Conservation (phyloP, 2,329 filamentous ascomycete species). For the Fusarium longipes region DNA sequence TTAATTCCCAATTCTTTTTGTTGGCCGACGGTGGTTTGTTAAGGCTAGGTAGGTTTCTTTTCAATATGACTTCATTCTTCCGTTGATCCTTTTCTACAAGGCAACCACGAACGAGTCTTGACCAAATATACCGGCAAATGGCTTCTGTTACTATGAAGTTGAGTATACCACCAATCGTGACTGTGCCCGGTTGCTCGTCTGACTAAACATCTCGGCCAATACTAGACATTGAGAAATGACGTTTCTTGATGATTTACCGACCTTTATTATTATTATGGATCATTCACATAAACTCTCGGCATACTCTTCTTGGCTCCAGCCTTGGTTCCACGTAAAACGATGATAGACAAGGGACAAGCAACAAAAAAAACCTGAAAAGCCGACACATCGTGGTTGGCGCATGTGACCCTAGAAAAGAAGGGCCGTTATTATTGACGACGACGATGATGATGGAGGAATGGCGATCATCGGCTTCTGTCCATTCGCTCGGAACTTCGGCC, state of each 20-base stretch:
- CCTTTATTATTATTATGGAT: constrained; percentile 12
- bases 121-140: not conserved
- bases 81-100: constrained; percentile 8
- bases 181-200: not conserved
- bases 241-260: not conserved
- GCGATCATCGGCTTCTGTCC: constrained; percentile 13
- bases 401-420: constrained; percentile 26
- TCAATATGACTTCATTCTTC: constrained; percentile 26
- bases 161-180: too few species aligned
- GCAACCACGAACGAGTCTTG: constrained; percentile 10
- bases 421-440: constrained; percentile 12
- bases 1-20: not conserved
- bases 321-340: constrained; percentile 29
- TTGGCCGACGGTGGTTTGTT: not conserved
- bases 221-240: not conserved
- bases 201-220: not conserved
- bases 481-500: constrained; percentile 15
- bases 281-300: constrained; percentile 2
- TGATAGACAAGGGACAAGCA: not conserved
- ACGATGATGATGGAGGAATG: constrained; percentile 10
- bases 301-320: constrained; percentile 16
- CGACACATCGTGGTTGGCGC: constrained; percentile 7
- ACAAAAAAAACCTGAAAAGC: constrained; percentile 22
- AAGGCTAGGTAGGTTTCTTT: constrained; percentile 1
- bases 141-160: not conserved